phyloP scores from a whole-genome alignment of 2,329 filamentous ascomycete species.

The Ophiostoma ulmi region DNA sequence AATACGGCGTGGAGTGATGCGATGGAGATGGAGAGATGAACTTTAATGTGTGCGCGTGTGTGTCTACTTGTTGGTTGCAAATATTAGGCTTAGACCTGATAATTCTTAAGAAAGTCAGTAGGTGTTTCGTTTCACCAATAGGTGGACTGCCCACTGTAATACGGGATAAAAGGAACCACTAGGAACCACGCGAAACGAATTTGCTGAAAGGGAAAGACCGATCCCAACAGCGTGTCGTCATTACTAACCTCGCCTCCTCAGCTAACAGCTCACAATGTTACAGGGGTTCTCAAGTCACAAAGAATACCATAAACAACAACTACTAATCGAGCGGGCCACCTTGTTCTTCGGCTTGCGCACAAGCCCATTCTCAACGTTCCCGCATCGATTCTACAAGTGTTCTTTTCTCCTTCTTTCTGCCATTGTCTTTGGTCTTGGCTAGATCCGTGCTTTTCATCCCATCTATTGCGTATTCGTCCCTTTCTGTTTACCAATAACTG shows the following conservation, averaged over 20 bases:
- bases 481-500: neutral
- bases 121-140: constrained; percentile 1
- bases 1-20: neutral
- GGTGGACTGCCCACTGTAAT: neutral
- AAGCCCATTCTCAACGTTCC: constrained; percentile 15
- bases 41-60: neutral
- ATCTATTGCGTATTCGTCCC: neutral
- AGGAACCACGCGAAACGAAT: neutral
- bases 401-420: neutral
- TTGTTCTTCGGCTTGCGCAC: constrained; percentile 8
- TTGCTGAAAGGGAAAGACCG: neutral
- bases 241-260: neutral
- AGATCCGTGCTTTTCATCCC: neutral
- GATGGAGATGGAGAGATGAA: neutral
- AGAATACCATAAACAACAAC: no score
- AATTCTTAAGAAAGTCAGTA: neutral
- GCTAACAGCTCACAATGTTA: no score
- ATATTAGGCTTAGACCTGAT: neutral
- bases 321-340: neutral
- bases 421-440: neutral
- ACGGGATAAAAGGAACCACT: neutral
- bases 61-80: no score
- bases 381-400: neutral
- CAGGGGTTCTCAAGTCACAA: no score
- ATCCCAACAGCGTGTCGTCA: neutral